These are phyloP conservation scores for Tausonia pullulans DNA, from an alignment of 1,284 basidiomycete species.

Conservation along the genomic window DNA sequence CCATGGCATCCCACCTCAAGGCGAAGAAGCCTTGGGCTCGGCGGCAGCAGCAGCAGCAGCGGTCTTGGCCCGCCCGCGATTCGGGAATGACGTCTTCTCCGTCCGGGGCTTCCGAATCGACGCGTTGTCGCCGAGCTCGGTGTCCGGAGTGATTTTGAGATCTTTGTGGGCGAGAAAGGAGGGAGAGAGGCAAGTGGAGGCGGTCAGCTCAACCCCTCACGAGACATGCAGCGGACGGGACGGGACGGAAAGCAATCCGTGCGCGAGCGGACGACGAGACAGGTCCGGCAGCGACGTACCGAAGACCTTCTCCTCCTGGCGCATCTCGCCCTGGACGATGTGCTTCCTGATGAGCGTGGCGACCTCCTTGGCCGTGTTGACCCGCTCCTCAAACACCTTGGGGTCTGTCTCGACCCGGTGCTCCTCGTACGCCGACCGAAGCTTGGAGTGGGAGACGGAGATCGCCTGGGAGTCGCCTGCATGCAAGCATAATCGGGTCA, in stretches of 20 bases:
- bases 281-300: not conserved
- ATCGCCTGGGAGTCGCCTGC: conserved; percentile 7
- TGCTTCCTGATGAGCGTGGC: conserved; percentile 4
- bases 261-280: too few relatives aligned
- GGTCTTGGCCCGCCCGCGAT: not conserved
- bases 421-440: conserved; percentile 7
- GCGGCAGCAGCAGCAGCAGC: not conserved
- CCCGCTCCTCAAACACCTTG: not conserved
- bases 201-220: not conserved
- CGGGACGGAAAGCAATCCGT: too few relatives aligned
- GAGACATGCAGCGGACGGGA: too few relatives aligned
- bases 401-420: not conserved
- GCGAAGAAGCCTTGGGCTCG: not conserved
- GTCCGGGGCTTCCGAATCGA: conserved; percentile 9
- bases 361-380: conserved; percentile 7
- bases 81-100: conserved; percentile 10
- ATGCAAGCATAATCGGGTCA: too few relatives aligned
- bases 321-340: conserved; percentile 10
- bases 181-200: not conserved
- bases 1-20: too few relatives aligned
- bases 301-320: not conserved
- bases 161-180: not conserved
- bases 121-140: conserved; percentile 10
- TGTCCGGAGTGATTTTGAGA: conserved; percentile 7
- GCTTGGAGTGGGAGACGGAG: conserved; percentile 1